Evolutionary conservation across 345 rosid genomes (phyloP).

Genomic region (Eucalyptus albens): DNA sequence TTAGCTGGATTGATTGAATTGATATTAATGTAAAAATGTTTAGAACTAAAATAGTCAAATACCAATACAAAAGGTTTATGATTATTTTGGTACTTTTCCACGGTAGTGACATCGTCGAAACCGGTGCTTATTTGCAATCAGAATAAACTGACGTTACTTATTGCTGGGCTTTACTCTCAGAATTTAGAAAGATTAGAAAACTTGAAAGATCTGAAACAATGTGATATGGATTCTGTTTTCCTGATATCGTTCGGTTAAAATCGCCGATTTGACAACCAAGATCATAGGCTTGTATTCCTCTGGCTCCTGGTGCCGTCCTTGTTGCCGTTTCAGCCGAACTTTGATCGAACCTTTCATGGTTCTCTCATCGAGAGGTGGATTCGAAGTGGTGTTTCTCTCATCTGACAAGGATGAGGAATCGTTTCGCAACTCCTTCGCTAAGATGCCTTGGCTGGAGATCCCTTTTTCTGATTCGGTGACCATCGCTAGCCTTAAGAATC

Average conservation of each 20-base stretch:
- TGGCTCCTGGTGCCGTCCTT: neutral
- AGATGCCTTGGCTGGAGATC: neutral
- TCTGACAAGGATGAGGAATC: neutral
- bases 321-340: neutral
- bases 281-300: neutral
- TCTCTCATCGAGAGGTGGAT: neutral
- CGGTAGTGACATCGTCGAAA: neutral
- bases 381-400: neutral
- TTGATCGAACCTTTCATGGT: neutral
- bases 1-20: too few relatives aligned
- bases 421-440: neutral
- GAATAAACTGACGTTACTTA: neutral
- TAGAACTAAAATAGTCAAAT: too few relatives aligned
- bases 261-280: constrained; percentile 3
- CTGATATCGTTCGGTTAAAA: neutral
- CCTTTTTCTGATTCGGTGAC: neutral
- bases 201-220: neutral
- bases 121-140: neutral
- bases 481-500: neutral
- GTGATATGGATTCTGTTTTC: neutral
- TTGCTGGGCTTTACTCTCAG: neutral
- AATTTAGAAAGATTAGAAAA: neutral
- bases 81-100: too few relatives aligned
- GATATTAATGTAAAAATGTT: too few relatives aligned
- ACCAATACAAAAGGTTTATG: too few relatives aligned